These are phyloP conservation scores for Botrytis deweyae DNA, from an alignment of 2,329 filamentous ascomycete species.

Conservation along the genomic window DNA sequence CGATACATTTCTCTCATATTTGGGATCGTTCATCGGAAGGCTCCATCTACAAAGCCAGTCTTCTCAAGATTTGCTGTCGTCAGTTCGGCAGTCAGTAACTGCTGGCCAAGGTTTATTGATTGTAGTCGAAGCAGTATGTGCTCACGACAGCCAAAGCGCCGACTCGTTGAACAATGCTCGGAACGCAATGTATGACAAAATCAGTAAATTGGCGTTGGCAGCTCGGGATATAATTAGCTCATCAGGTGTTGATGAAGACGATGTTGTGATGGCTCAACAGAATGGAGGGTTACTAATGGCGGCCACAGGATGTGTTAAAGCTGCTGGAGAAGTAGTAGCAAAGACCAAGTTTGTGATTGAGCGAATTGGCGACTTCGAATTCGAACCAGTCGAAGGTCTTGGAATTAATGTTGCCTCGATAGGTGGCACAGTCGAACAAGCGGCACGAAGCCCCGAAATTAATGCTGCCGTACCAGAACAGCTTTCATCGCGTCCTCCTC, in stretches of 20 bases:
- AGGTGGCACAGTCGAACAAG: slow-evolving; percentile 38
- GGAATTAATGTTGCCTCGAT: slow-evolving; percentile 49
- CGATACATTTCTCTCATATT: slow-evolving; percentile 83
- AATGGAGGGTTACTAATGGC: slow-evolving; percentile 73
- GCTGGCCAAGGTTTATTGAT: slow-evolving; percentile 78
- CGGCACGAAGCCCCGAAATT: slow-evolving; percentile 32
- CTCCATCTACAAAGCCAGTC: slow-evolving; percentile 92
- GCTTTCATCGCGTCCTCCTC: slow-evolving; percentile 44
- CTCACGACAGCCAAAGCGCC: slow-evolving; percentile 69
- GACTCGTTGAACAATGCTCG: slow-evolving; percentile 67
- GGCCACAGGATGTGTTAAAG: slow-evolving; percentile 83
- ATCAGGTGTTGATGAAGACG: slow-evolving; percentile 64
- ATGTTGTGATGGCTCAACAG: slow-evolving; percentile 77
- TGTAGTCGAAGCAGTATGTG: slow-evolving; percentile 79
- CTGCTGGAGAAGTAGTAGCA: slow-evolving; percentile 86
- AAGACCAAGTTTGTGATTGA: slow-evolving; percentile 85
- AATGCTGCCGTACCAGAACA: slow-evolving; percentile 16
- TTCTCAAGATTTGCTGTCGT: slow-evolving; percentile 75
- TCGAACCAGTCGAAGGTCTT: slow-evolving; percentile 55
- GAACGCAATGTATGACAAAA: slow-evolving; percentile 73
- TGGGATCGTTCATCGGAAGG: slow-evolving; percentile 88
- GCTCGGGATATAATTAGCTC: slow-evolving; percentile 76
- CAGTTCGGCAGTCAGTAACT: slow-evolving; percentile 78
- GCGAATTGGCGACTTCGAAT: slow-evolving; percentile 86
- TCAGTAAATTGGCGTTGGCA: slow-evolving; percentile 76